Conservation (phyloP, 306 rosid species). For the Quercus berberidifolia region DNA sequence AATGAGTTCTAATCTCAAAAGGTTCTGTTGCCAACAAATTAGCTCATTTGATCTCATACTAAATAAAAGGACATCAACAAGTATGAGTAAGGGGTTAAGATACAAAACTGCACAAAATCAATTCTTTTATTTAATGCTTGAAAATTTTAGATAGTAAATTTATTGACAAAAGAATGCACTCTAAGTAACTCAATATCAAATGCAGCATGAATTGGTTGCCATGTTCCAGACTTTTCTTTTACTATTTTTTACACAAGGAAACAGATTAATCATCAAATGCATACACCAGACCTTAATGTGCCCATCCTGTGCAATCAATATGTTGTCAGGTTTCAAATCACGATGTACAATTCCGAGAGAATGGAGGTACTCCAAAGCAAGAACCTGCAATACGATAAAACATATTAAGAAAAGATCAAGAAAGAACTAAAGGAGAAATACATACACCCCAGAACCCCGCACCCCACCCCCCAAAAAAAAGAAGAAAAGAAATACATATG, state of each 20-base stretch:
- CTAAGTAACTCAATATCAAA: background rate
- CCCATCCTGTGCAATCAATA: conserved; percentile 6
- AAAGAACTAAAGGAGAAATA: background rate
- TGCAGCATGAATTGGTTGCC: background rate
- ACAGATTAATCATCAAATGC: background rate
- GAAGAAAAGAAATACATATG: background rate
- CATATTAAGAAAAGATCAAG: background rate
- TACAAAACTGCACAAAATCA: background rate
- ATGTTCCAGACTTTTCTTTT: background rate
- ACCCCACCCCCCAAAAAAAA: background rate
- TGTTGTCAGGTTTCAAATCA: conserved; percentile 9
- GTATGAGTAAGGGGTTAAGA: background rate
- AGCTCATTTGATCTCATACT: background rate
- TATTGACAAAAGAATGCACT: background rate
- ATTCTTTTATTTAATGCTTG: background rate
- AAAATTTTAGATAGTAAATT: background rate
- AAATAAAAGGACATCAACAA: background rate
- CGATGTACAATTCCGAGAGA: conserved; percentile 8
- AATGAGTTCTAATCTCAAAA: background rate
- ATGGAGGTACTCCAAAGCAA: conserved; percentile 12
- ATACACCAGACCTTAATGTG: conserved; percentile 5
- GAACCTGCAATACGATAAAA: background rate
- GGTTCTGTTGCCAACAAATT: background rate
- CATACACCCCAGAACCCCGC: background rate
- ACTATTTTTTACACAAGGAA: background rate